These are phyloP conservation scores for Scytalidium sp. DNA, from an alignment of 2,329 filamentous ascomycete species.

Conservation along the genomic window DNA sequence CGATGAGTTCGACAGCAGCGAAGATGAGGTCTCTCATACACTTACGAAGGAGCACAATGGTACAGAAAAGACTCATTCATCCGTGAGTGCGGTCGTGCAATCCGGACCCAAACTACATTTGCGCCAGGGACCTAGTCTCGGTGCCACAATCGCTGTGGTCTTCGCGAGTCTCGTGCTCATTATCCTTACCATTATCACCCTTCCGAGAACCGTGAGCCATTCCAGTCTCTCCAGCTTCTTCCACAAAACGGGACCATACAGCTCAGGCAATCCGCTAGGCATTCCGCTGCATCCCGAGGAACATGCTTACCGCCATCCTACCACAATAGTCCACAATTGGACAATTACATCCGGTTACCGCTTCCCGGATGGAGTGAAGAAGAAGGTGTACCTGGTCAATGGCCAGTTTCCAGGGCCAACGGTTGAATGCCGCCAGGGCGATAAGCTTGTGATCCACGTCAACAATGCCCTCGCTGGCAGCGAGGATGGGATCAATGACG, in stretches of 20 bases:
- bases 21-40: not conserved
- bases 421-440: slow-evolving; percentile 49
- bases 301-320: slow-evolving; percentile 34
- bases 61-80: not conserved
- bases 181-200: not conserved
- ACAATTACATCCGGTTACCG: slow-evolving; percentile 33
- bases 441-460: slow-evolving; percentile 39
- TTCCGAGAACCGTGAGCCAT: not conserved
- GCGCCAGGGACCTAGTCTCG: not conserved
- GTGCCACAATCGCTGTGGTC: no score
- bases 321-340: slow-evolving; percentile 35
- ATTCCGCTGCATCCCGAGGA: slow-evolving; percentile 29
- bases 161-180: not conserved
- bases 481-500: slow-evolving; percentile 16
- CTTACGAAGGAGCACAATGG: not conserved
- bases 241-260: not conserved
- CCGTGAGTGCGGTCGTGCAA: no score
- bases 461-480: slow-evolving; percentile 32
- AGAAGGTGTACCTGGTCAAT: slow-evolving; percentile 47
- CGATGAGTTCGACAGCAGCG: not conserved
- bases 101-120: no score
- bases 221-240: not conserved
- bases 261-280: not conserved
- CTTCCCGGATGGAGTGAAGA: slow-evolving; percentile 49
- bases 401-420: slow-evolving; percentile 62